phyloP scores from a whole-genome alignment of 2,329 filamentous ascomycete species.

The Scedosporium dehoogii region DNA sequence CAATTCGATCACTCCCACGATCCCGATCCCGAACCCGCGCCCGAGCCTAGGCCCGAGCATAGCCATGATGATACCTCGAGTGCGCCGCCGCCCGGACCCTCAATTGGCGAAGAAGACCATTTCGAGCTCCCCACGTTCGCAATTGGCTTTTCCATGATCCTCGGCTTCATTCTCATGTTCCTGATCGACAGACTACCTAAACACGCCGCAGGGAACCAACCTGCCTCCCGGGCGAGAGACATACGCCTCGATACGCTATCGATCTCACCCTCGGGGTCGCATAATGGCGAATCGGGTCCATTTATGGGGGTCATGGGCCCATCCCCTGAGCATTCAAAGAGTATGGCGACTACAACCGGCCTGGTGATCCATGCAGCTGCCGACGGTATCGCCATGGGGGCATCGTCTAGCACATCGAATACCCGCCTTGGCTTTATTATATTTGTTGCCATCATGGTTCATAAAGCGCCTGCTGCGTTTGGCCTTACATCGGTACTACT shows the following conservation, averaged over 20 bases:
- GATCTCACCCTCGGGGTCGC: conserved; percentile 28
- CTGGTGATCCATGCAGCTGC: conserved; percentile 94
- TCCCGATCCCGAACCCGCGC: neutral
- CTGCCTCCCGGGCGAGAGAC: conserved; percentile 62
- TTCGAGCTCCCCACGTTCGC: conserved; percentile 55
- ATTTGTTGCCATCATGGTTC: conserved; percentile 93
- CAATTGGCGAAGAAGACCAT: conserved; percentile 20
- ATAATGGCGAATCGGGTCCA: conserved; percentile 46
- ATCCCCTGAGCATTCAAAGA: conserved; percentile 48
- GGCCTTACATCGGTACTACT: conserved; percentile 83
- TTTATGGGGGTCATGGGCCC: conserved; percentile 50
- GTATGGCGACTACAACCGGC: conserved; percentile 77
- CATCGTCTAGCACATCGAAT: conserved; percentile 67
- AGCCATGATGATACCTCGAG: conserved; percentile 1
- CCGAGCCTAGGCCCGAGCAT: neutral
- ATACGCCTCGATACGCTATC: conserved; percentile 81
- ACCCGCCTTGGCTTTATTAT: conserved; percentile 79
- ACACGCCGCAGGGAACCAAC: conserved; percentile 56
- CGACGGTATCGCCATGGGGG: conserved; percentile 91
- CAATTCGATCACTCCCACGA: neutral
- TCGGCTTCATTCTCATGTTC: conserved; percentile 95
- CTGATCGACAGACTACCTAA: conserved; percentile 79
- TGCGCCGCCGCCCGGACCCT: conserved; percentile 11
- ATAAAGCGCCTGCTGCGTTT: conserved; percentile 94
- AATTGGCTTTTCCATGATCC: conserved; percentile 76